Evolutionary conservation across 176 grass and related monocot genomes (phyloP).

Genomic region (Triticum aestivum): DNA sequence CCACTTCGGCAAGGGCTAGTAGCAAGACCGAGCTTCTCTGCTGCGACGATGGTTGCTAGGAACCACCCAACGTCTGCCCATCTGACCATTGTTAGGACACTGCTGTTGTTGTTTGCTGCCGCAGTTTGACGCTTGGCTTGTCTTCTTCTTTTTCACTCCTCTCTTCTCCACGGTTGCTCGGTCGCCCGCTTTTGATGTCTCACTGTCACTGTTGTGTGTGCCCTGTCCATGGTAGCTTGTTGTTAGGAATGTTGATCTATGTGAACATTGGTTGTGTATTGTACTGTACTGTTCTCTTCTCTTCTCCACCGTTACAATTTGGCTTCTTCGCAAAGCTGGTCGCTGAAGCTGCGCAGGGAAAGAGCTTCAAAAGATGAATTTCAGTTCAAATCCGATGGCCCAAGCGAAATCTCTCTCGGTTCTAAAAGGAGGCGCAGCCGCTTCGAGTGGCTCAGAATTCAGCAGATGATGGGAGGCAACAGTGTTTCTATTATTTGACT

Average conservation of each 20-base stretch:
- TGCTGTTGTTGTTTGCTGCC: constrained; percentile 8
- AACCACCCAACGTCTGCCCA: constrained; percentile 5
- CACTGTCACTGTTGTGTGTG: not conserved
- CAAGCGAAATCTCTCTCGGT: no score
- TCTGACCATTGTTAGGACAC: constrained; percentile 51
- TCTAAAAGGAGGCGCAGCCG: no score
- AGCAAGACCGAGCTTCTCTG: not conserved
- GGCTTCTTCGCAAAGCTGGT: not conserved
- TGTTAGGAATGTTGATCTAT: not conserved
- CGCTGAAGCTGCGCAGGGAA: not conserved
- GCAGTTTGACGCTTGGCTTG: constrained; percentile 20
- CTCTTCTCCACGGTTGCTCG: not conserved
- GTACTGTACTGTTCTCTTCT: not conserved
- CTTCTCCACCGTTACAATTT: no score
- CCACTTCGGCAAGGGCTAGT: constrained; percentile 48
- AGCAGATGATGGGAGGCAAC: not conserved
- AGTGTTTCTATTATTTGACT: not conserved
- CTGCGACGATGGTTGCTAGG: not conserved
- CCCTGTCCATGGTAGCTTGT: constrained; percentile 19
- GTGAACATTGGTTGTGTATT: constrained; percentile 18
- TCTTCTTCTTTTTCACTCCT: not conserved
- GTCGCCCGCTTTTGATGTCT: not conserved
- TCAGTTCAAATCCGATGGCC: not conserved
- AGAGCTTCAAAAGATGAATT: not conserved
- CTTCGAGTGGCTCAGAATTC: no score